Percentiles rank a stretch among this genome's conserved stretches.
Conservation (phyloP, 1,284 basidiomycete genomes). For the Microbotryum violaceum region DNA sequence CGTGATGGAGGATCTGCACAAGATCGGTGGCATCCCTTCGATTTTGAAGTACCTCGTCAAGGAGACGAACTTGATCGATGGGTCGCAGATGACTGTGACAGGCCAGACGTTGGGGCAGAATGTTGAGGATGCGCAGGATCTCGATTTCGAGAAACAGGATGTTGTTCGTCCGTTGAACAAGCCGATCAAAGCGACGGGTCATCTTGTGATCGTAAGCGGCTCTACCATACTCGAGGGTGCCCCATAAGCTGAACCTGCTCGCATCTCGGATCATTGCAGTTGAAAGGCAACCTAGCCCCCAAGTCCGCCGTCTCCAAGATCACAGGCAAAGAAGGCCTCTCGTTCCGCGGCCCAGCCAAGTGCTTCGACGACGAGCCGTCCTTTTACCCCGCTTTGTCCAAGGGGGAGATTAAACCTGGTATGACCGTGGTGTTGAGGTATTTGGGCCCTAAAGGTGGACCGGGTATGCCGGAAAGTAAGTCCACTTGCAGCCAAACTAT, state of each 20-base stretch:
- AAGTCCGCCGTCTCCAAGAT: conserved; percentile 73
- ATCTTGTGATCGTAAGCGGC: conserved; percentile 33
- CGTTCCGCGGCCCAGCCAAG: conserved; percentile 54
- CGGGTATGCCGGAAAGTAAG: conserved; percentile 6
- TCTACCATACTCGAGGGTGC: not conserved
- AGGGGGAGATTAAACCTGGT: conserved; percentile 61
- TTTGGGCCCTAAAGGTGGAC: conserved; percentile 9
- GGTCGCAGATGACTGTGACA: conserved; percentile 37
- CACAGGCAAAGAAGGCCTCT: conserved; percentile 84
- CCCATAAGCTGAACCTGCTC: conserved; percentile 19
- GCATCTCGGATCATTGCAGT: conserved; percentile 34
- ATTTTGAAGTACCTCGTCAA: conserved; percentile 21
- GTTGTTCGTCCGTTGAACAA: conserved; percentile 37
- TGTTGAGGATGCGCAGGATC: conserved; percentile 10
- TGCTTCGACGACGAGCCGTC: conserved; percentile 63
- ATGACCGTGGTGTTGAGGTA: conserved; percentile 10
- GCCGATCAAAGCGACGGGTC: conserved; percentile 34
- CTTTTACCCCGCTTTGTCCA: conserved; percentile 74
- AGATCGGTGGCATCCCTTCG: conserved; percentile 44
- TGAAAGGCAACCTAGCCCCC: conserved; percentile 41
- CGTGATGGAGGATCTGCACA: conserved; percentile 46
- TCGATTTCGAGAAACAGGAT: conserved; percentile 30
- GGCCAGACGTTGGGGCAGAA: conserved; percentile 41
- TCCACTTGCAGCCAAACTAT: not conserved
- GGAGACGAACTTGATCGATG: conserved; percentile 14